These are phyloP conservation scores for Echria macrotheca DNA, from an alignment of 495 filamentous ascomycete species.

Conservation along the genomic window DNA sequence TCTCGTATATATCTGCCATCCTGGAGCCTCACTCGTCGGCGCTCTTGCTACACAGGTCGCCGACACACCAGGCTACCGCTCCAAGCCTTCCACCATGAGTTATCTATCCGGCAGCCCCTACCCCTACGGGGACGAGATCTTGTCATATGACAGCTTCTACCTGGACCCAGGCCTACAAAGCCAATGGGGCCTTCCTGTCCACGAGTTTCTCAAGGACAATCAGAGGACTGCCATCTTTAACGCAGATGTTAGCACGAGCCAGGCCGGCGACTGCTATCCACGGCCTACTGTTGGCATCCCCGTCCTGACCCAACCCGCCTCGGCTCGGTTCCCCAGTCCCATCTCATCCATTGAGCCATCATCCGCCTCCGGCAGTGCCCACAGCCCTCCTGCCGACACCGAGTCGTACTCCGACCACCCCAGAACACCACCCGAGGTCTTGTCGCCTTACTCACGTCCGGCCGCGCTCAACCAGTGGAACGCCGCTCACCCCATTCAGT, in stretches of 20 bases:
- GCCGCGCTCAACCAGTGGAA: conserved; percentile 9
- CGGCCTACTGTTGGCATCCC: conserved; percentile 15
- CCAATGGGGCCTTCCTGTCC: too few species aligned
- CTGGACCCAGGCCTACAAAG: too few species aligned
- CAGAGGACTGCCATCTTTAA: conserved; percentile 24
- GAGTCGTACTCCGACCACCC: conserved; percentile 28
- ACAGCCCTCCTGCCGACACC: conserved; percentile 34
- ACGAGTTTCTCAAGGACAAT: conserved; percentile 26
- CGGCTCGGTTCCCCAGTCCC: conserved; percentile 29
- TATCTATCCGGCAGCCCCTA: too few species aligned
- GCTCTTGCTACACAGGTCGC: too few species aligned
- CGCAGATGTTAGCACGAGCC: conserved; percentile 3
- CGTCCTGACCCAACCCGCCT: conserved; percentile 18
- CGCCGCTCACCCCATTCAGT: conserved; percentile 20
- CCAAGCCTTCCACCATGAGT: too few species aligned
- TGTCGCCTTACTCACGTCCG: conserved; percentile 20
- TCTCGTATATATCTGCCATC: too few species aligned
- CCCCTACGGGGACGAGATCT: too few species aligned
- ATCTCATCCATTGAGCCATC: conserved; percentile 29
- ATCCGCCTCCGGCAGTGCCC: conserved; percentile 30
- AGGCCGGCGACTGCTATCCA: too few species aligned
- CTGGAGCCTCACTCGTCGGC: too few species aligned
- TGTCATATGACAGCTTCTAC: too few species aligned
- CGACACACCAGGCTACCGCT: too few species aligned
- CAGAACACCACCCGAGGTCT: conserved; percentile 23